Evolutionary conservation across 169 alveolate species (phyloP).

Genomic region (Toxoplasma gondii): DNA sequence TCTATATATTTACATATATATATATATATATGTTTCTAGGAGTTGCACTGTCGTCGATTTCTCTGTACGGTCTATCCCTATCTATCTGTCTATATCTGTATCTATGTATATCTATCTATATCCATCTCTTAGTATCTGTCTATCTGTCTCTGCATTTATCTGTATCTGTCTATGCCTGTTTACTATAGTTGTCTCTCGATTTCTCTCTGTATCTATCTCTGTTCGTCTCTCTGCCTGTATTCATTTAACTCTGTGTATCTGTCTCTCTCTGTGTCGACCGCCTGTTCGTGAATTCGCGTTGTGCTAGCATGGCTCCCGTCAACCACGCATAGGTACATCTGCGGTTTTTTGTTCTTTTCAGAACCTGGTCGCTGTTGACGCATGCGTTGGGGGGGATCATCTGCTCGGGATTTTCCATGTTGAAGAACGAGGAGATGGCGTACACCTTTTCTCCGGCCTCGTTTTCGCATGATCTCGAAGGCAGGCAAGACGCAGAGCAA

Average conservation of each 20-base stretch:
- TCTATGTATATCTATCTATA: too few species aligned
- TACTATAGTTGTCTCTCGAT: not conserved
- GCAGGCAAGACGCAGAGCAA: not conserved
- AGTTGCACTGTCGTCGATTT: too few species aligned
- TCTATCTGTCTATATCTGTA: not conserved
- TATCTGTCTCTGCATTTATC: not conserved
- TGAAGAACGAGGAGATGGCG: conserved; percentile 1
- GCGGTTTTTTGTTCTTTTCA: not conserved
- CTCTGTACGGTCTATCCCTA: too few species aligned
- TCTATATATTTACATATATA: too few species aligned
- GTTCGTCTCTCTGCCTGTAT: not conserved
- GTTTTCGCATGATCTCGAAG: not conserved
- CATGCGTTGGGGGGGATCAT: conserved; percentile 7
- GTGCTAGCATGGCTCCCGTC: too few species aligned
- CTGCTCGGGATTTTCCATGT: conserved; percentile 16
- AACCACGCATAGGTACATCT: too few species aligned
- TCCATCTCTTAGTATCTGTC: not conserved
- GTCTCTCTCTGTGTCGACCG: too few species aligned
- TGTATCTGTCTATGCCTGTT: not conserved
- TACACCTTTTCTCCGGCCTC: not conserved
- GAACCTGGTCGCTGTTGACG: conserved; percentile 21
- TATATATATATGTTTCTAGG: too few species aligned
- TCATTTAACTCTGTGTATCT: too few species aligned
- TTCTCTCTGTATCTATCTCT: not conserved
- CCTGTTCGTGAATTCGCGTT: too few species aligned